Percentiles rank a stretch among this genome's conserved stretches.
Evolutionary conservation across 345 rosid species (phyloP).

Genomic region (Boechera retrofracta): DNA sequence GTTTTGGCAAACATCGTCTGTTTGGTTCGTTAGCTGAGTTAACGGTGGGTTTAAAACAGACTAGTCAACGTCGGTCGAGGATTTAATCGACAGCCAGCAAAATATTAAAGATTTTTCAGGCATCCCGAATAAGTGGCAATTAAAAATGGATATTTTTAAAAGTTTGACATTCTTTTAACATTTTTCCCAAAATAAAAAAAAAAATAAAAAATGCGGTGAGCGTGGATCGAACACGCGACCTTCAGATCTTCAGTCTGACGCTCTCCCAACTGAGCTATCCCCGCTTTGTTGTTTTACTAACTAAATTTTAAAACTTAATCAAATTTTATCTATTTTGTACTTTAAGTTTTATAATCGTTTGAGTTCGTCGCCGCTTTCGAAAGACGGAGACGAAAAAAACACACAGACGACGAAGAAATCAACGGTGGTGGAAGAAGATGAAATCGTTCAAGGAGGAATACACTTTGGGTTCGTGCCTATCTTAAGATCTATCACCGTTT

Average conservation of each 20-base stretch:
- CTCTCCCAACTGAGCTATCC: slow-evolving; percentile 99
- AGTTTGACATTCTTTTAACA: no score
- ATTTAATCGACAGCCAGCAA: no score
- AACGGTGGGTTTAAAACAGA: no score
- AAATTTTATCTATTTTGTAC: not conserved
- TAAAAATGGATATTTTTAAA: no score
- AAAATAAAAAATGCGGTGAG: slow-evolving; percentile 52
- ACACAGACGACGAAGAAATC: slow-evolving; percentile 19
- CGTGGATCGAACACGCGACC: slow-evolving; percentile 82
- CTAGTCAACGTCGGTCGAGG: no score
- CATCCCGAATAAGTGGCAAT: no score
- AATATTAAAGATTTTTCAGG: no score
- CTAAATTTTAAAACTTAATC: no score
- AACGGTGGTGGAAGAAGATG: slow-evolving; percentile 30
- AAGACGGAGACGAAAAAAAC: not conserved
- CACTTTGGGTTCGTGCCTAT: slow-evolving; percentile 31
- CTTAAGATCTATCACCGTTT: not conserved
- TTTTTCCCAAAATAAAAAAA: no score
- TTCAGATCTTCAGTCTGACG: slow-evolving; percentile 85
- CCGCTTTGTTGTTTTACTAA: slow-evolving; percentile 34
- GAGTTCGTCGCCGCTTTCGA: not conserved
- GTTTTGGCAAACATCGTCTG: no score
- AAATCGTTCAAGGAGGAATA: slow-evolving; percentile 44
- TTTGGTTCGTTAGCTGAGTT: no score
- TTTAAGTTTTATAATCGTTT: not conserved